phyloP scores from a whole-genome alignment of 2,329 filamentous ascomycete species.

The Paecilomyces sp. region DNA sequence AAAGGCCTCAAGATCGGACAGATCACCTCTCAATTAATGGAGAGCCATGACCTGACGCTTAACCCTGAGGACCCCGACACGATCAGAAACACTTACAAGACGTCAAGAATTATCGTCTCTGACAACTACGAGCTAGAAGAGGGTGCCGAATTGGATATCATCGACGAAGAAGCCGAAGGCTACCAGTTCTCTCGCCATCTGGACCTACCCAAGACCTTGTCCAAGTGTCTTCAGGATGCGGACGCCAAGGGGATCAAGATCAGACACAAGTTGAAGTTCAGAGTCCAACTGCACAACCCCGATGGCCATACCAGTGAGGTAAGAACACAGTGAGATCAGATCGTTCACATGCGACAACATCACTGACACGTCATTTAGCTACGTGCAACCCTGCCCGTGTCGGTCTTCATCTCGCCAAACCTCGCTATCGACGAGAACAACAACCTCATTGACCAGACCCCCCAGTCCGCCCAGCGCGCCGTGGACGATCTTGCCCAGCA shows the following conservation, averaged over 20 bases:
- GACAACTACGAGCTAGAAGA: slow-evolving; percentile 65
- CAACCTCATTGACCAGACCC: slow-evolving; percentile 60
- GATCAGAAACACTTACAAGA: slow-evolving; percentile 47
- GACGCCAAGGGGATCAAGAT: slow-evolving; percentile 86
- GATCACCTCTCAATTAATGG: slow-evolving; percentile 71
- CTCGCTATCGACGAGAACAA: slow-evolving; percentile 84
- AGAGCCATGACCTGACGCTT: slow-evolving; percentile 63
- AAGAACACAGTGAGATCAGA: slow-evolving; percentile 19
- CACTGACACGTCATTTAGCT: slow-evolving; percentile 45
- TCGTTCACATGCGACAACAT: background rate
- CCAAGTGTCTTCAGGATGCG: slow-evolving; percentile 80
- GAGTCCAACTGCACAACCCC: slow-evolving; percentile 85
- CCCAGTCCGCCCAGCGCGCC: slow-evolving; percentile 40
- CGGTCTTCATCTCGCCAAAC: slow-evolving; percentile 92
- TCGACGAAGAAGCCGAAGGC: slow-evolving; percentile 54
- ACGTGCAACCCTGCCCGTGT: slow-evolving; percentile 81
- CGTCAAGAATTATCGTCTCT: slow-evolving; percentile 57
- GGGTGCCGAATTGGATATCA: slow-evolving; percentile 48
- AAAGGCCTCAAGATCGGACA: slow-evolving; percentile 84
- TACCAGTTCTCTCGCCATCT: slow-evolving; percentile 53
- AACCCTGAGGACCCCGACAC: slow-evolving; percentile 39
- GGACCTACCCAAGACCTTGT: slow-evolving; percentile 72
- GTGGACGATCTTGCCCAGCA: slow-evolving; percentile 53
- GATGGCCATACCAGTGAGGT: slow-evolving; percentile 91
- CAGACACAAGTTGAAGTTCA: slow-evolving; percentile 85